phyloP scores from a whole-genome alignment of 2,329 filamentous ascomycete genomes.

The Neoarthrinium moseri region DNA sequence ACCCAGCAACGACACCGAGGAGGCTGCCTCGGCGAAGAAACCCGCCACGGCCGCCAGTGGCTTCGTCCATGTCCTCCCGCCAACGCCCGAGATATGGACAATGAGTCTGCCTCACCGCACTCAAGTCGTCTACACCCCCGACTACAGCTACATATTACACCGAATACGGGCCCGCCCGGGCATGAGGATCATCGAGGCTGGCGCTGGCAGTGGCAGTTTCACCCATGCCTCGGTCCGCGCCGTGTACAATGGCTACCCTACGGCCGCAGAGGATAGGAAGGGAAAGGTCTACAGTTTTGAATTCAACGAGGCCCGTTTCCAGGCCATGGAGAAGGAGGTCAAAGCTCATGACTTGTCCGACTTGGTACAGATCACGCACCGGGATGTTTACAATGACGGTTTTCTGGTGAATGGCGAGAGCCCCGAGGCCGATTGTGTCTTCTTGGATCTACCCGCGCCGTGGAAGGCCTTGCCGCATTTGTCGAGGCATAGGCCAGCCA shows the following conservation, averaged over 20 bases:
- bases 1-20: slow-evolving; percentile 34
- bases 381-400: slow-evolving; percentile 75
- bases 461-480: slow-evolving; percentile 78
- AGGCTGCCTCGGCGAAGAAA: slow-evolving; percentile 21
- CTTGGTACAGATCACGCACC: slow-evolving; percentile 71
- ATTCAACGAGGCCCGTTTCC: slow-evolving; percentile 71
- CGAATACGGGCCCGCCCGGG: slow-evolving; percentile 73
- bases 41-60: slow-evolving; percentile 58
- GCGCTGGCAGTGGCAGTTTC: slow-evolving; percentile 80
- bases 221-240: slow-evolving; percentile 76
- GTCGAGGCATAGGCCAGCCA: slow-evolving; percentile 48
- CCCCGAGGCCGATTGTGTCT: slow-evolving; percentile 68
- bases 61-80: slow-evolving; percentile 76
- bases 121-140: slow-evolving; percentile 83
- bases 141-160: slow-evolving; percentile 83
- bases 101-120: slow-evolving; percentile 77
- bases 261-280: slow-evolving; percentile 37
- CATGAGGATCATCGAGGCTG: slow-evolving; percentile 73
- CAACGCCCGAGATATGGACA: slow-evolving; percentile 82
- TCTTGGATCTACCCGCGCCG: slow-evolving; percentile 77
- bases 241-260: slow-evolving; percentile 70
- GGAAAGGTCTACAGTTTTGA: slow-evolving; percentile 83
- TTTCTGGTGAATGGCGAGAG: slow-evolving; percentile 63
- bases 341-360: slow-evolving; percentile 62
- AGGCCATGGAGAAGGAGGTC: slow-evolving; percentile 69